Evolutionary conservation across 208 protist species (phyloP), one percentile per base, ranked within the genome.

Genomic region (Leishmania aethiopica): DNA sequence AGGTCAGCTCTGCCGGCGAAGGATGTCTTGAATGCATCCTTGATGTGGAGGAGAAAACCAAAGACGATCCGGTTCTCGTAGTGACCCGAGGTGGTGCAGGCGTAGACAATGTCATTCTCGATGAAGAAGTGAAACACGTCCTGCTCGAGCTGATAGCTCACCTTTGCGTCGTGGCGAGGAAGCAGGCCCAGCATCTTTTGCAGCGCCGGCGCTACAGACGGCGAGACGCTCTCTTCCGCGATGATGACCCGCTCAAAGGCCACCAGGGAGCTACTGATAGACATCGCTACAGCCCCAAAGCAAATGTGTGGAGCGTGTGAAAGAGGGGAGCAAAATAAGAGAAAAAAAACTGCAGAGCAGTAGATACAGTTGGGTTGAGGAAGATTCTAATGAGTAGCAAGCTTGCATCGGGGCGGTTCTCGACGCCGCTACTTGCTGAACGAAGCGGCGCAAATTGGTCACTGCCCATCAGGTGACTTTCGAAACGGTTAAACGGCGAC

Each of bases 101-200:
- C 86, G 75, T 96, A 98, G 28, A 94, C 86, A 45, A 97, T 87
- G 70, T 94, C 90, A 62, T 97, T 94, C 79, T 98, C 93, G 49
- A 98, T 84, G 7, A 96, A 66, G 83, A 95, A 98, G 79, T 98
- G 95, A 78, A 90, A 96, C 25, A 91, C 86, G 35, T 89, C 84
- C 45, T 85, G 75, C 47, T 94, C 92, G 73, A 95, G 94, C 73
- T 95, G 89, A 74, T 96, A 98, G 75, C 89, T 95, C 47, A 94
- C 89, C 69, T 94, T 94, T 1, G 88, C 88, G 75, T 97, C 92
- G 42, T 95, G 84, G 3, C 90, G 78, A 42, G 95, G 93, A 53
- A 97, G 91, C 15, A 93, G 86, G 42, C 89, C 83, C 51, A 96
- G 83, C 86, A 97, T 95, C 64, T 92, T 91, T 53, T 84, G 74